These are phyloP conservation scores for Leccinum rimulosum DNA, from an alignment of 768 basidiomycete species.

Conservation along the genomic window DNA sequence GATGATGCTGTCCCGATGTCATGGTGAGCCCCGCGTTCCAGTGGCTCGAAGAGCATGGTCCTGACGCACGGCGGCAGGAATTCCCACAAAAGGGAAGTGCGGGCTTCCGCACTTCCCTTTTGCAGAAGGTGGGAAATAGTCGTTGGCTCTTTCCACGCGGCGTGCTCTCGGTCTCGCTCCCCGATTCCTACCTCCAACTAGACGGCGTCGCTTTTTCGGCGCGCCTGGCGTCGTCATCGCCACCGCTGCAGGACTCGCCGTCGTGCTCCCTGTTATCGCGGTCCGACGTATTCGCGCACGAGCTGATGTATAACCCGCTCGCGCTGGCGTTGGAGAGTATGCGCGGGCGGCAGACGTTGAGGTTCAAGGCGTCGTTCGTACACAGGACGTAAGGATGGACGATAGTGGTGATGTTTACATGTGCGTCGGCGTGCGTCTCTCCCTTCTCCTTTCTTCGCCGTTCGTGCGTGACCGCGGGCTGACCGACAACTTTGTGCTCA, in stretches of 20 bases:
- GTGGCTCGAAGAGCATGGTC: no score
- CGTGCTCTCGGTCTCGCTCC: conserved; percentile 53
- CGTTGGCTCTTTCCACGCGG: conserved; percentile 41
- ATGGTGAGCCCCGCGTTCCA: no score
- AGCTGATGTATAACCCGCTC: conserved; percentile 63
- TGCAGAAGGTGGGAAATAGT: no score
- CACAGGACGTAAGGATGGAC: conserved; percentile 61
- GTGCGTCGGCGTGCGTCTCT: conserved; percentile 32
- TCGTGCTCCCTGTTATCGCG: conserved; percentile 12
- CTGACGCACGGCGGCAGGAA: no score
- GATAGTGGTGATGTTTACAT: conserved; percentile 48
- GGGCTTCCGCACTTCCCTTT: no score
- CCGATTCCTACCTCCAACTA: conserved; percentile 67
- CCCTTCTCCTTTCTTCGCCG: neutral
- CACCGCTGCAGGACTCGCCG: conserved; percentile 29
- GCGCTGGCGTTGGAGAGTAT: conserved; percentile 76
- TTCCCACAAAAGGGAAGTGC: no score
- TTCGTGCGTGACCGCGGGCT: neutral
- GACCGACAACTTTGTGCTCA: conserved; percentile 21
- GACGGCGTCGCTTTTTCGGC: conserved; percentile 73
- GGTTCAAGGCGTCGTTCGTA: conserved; percentile 53
- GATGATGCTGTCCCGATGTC: no score
- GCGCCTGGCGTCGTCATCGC: conserved; percentile 35
- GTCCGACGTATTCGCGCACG: conserved; percentile 27
- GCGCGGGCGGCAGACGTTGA: conserved; percentile 67